A percentile compares a stretch with the other conserved stretches of the same genome.
These are phyloP conservation scores for Elongisporangium anandrum DNA, from an alignment of 352 stramenopile species.

Conservation along the genomic window DNA sequence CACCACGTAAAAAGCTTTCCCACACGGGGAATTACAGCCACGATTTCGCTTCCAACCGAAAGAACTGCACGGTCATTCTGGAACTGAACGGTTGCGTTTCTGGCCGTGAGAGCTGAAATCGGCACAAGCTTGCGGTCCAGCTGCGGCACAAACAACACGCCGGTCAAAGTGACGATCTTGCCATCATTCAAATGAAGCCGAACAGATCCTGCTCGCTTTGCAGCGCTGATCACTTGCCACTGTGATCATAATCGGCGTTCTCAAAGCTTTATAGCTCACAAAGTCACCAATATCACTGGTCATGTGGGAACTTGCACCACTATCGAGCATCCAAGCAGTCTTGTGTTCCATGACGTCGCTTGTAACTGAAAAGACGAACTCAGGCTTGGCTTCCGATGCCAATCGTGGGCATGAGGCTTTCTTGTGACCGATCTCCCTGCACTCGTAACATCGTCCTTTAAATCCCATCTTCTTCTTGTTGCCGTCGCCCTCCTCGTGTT, in stretches of 20 bases:
- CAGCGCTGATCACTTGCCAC: constrained; percentile 11
- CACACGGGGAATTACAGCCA: background rate
- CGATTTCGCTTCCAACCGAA: background rate
- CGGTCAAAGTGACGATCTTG: constrained; percentile 7
- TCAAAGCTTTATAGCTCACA: constrained; percentile 2
- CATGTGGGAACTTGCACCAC: constrained; percentile 20
- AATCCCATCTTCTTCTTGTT: background rate
- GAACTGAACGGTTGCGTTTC: constrained; percentile 4
- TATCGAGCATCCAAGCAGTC: constrained; percentile 10
- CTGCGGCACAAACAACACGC: constrained; percentile 15
- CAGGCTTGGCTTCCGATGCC: background rate
- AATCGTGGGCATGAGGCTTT: background rate
- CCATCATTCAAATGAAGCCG: constrained; percentile 5
- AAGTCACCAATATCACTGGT: constrained; percentile 9
- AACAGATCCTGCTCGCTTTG: constrained; percentile 9
- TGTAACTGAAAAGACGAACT: constrained; percentile 9
- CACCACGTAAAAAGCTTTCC: background rate
- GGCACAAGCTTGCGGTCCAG: constrained; percentile 11
- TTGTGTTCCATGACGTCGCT: background rate
- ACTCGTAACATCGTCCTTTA: constrained; percentile 3
- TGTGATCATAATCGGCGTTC: constrained; percentile 3
- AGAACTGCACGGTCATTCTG: background rate
- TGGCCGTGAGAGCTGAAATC: constrained; percentile 9
- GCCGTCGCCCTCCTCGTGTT: background rate
- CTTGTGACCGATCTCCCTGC: constrained; percentile 7